Conservation (phyloP, 2,329 filamentous ascomycete species). For the Phaeoacremonium minimum region DNA sequence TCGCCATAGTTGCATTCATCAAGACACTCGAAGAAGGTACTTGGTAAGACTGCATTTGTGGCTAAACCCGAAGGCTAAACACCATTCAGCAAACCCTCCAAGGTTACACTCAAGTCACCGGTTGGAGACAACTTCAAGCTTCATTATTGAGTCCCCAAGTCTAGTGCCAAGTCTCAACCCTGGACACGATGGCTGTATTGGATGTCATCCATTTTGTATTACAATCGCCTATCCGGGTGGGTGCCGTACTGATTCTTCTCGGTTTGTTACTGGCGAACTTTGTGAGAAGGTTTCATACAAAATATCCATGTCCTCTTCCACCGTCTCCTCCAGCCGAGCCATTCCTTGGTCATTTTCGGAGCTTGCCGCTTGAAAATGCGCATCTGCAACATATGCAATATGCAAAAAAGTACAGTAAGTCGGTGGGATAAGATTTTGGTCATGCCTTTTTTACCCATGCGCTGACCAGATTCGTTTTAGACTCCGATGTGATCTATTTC, state of each 20-base stretch:
- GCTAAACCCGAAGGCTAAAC: no score
- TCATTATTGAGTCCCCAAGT: no score
- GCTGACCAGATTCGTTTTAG: background rate
- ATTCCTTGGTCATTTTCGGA: conserved; percentile 1
- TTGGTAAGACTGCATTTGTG: no score
- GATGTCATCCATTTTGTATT: background rate
- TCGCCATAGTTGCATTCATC: no score
- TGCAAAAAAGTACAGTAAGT: conserved; percentile 6
- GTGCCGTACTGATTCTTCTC: background rate
- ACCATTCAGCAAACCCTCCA: no score
- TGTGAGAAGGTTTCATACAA: background rate
- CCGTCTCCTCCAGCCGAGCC: conserved; percentile 1
- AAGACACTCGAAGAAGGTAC: no score
- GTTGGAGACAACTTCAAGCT: no score
- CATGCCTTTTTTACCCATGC: background rate
- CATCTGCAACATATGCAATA: conserved; percentile 9
- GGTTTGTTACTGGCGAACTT: background rate
- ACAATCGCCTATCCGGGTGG: background rate
- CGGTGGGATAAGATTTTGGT: background rate
- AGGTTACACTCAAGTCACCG: no score
- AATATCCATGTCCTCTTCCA: conserved; percentile 1
- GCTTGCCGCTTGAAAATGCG: conserved; percentile 3
- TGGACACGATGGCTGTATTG: no score
- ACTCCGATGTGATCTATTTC: conserved; percentile 19
- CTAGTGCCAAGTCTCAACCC: no score